Evolutionary conservation across 768 basidiomycete genomes (phyloP), one percentile per base, ranked within the genome.

Genomic region (Glaciozyma martinii): DNA sequence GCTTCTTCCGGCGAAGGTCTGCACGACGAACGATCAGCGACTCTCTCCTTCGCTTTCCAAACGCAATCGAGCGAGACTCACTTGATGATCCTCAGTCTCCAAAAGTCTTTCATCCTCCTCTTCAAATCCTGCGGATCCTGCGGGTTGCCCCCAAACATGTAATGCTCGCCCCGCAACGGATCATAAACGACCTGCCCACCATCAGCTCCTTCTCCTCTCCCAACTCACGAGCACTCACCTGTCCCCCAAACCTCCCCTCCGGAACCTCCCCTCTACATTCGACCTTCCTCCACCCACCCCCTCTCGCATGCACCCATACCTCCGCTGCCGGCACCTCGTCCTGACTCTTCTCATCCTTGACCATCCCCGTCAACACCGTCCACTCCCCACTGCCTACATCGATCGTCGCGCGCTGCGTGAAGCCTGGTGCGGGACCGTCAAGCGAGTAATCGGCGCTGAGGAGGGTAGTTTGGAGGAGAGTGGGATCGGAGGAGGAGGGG

Each of bases 1-100:
- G 72, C 67, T n/a, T 69, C 67, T 23, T 71, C 64, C 12, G 67
- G 66, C 1, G 61, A 63, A 2, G 70, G 61, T 23, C 73, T 70
- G 64, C 8, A 19, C 23, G 4, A 27, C 18, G 13, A 12, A 25
- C 16, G 2, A 1, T 44, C 53, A 49, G 43, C 15, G n/a, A 5
- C 19, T 33, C 1, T 4, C 0, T 25, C 50, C 21, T 7, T 23
- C 21, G 25, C 29, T 32, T 8, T 8, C 27, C 10, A n/a, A n/a
- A 8, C n/a, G 55, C 40, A n/a, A 9, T 25, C 10, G 5, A 21
- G 23, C 46, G 49, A 50, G 23, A 62, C 68, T 58, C 53, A 70
- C 68, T 64, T 58, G 56, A 65, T 25, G 9, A 71, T 50, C 63
- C 16, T 57, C 27, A 71, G n/a, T 40, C 37, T 40, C 70, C 70